Percentiles rank a stretch among this genome's conserved stretches.
phyloP scores from a whole-genome alignment of 2,329 filamentous ascomycete genomes.

The Arthrocladium fulminans region DNA sequence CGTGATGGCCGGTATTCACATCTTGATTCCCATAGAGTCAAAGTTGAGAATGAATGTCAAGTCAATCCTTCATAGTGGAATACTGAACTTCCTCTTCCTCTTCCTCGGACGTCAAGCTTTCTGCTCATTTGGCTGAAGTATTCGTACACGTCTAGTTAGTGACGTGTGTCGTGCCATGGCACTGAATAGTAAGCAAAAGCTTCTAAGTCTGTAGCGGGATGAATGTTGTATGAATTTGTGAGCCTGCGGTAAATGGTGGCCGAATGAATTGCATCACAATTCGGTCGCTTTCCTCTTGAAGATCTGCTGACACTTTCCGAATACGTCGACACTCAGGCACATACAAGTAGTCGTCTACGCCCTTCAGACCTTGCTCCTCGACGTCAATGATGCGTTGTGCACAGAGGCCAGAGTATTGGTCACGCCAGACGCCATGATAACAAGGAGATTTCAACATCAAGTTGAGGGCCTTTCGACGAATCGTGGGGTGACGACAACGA shows the following conservation, averaged over 20 bases:
- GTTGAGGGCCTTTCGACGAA: background rate
- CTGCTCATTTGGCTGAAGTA: too few relatives aligned
- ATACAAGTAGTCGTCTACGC: background rate
- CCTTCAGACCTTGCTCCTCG: constrained; percentile 1
- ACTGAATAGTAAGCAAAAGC: too few relatives aligned
- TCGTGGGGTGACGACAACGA: background rate
- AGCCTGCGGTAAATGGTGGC: constrained; percentile 19
- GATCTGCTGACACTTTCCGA: constrained; percentile 1
- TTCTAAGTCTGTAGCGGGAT: background rate
- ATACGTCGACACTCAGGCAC: constrained; percentile 1
- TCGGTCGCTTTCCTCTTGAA: background rate
- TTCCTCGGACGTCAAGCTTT: too few relatives aligned
- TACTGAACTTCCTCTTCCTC: too few relatives aligned
- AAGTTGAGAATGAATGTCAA: too few relatives aligned
- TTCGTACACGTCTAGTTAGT: too few relatives aligned
- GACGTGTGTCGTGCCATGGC: too few relatives aligned
- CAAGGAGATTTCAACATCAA: background rate
- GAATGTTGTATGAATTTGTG: constrained; percentile 21
- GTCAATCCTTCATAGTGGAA: too few relatives aligned
- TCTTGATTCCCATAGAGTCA: too few relatives aligned
- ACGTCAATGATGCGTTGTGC: constrained; percentile 5
- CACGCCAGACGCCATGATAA: constrained; percentile 1
- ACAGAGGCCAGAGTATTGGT: constrained; percentile 1
- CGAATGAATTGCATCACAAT: too few relatives aligned
- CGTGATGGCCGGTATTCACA: too few relatives aligned